These are phyloP conservation scores for Lyophyllum decastes DNA, from an alignment of 768 basidiomycete species.

Conservation along the genomic window DNA sequence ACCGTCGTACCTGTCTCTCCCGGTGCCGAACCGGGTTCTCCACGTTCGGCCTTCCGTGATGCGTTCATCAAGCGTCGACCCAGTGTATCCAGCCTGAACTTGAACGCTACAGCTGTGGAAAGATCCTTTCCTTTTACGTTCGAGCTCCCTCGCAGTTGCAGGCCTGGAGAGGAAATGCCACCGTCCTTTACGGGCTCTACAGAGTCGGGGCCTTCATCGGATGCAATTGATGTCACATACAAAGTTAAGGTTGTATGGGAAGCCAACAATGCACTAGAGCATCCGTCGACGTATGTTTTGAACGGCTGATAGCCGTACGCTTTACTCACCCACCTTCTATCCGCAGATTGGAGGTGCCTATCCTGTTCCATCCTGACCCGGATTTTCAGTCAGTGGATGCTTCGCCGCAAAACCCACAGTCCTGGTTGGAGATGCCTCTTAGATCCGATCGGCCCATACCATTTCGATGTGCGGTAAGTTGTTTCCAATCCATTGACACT, in stretches of 20 bases:
- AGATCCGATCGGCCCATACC: constrained; percentile 62
- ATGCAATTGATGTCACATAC: constrained; percentile 50
- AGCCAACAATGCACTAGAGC: constrained; percentile 42
- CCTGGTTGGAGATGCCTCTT: constrained; percentile 73
- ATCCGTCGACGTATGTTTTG: constrained; percentile 47
- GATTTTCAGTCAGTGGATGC: constrained; percentile 64
- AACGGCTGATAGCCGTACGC: neutral
- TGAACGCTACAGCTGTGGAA: constrained; percentile 32
- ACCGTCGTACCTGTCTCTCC: constrained; percentile 43
- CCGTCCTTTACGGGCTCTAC: constrained; percentile 50
- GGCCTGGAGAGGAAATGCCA: constrained; percentile 61
- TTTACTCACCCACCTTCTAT: constrained; percentile 12
- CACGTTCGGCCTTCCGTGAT: constrained; percentile 43
- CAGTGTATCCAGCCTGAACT: constrained; percentile 41
- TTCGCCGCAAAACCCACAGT: constrained; percentile 38
- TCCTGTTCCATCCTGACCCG: constrained; percentile 58
- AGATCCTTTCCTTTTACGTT: constrained; percentile 54
- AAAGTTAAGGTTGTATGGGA: constrained; percentile 61
- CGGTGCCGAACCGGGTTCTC: constrained; percentile 24
- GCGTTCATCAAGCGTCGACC: constrained; percentile 47
- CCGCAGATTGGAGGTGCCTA: constrained; percentile 62
- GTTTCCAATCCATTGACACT: neutral
- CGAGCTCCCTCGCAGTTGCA: constrained; percentile 50
- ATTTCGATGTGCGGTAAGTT: constrained; percentile 66
- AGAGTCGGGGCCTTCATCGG: constrained; percentile 23